Base-by-base conservation (phyloP, 83 land plant genomes). In the Isoetes engelmannii region DNA sequence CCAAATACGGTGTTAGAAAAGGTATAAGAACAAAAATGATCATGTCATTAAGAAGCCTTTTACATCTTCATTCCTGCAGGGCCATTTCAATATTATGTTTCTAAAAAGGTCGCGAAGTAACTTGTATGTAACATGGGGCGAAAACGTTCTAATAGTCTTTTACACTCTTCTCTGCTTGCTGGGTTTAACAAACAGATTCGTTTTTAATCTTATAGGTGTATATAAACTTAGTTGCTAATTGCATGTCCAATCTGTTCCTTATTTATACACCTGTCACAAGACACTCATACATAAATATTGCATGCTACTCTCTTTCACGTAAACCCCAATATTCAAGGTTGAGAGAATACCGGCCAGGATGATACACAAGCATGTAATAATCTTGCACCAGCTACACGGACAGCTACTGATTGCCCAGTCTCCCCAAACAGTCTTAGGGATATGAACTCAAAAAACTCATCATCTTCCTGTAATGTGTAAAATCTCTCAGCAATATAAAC, bases 361-460 rank as follows among this genome's bases (percentile, higher is more conserved):
- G 89, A 70, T 21, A 86, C 84, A 78, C 89, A 85, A 62, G 84
- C 84, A 42, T 84, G 79, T 48, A 95, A 82, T 57, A 95, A 71
- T 78, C 99, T 86, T 47, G 87, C 89, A 45, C 94, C 84, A 60
- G 92, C 97, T 6, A 94, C 90, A 56, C 82, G 85, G 18, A 92
- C 79, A 53, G 86, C 66, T n/a, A 72, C 57, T 41, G 92, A 63
- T 59, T 84, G 86, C 75, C 85, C 83, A 17, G 72, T 65, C 12
- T 88, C 97, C 47, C 83, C 81, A 5, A 95, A 73, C 57, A 85
- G 84, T 63, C 69, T 91, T 50, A 86, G 79, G 0, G 94, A 95
- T 61, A 95, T 73, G 63, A 87, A 78, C 63, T 91, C 97, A 76
- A 89, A 86, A 60, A 91, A 95, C 4, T 92, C 94, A 76, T 92